Evolutionary conservation across 1,284 basidiomycete genomes (phyloP), one percentile per base, ranked within the genome.

Genomic region (Fomes fomentarius): DNA sequence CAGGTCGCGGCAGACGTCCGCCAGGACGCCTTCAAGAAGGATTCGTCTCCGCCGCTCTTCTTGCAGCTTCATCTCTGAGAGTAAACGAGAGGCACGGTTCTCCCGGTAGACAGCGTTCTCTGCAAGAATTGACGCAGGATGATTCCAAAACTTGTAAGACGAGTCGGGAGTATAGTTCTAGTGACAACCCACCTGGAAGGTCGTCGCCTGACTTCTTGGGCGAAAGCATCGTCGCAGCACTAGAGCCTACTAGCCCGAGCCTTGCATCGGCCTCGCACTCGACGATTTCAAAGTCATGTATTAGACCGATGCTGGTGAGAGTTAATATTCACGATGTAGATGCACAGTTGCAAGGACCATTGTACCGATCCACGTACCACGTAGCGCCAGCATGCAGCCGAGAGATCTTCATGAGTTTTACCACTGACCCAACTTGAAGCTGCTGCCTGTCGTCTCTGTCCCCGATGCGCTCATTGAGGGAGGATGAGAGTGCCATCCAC

Each of bases 351-450:
- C n/a, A n/a, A n/a, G n/a, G n/a, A n/a, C n/a, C n/a, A n/a, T n/a
- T n/a, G n/a, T n/a, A n/a, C n/a, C n/a, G n/a, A n/a, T n/a, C n/a
- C n/a, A 25, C 19, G 19, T 53, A 43, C 46, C 40, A 38, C 7
- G 26, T 8, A 6, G 15, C 19, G 28, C 7, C 17, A 34, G 22
- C n/a, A 2, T 15, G 25, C 2, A 47, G 40, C 14, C 45, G 33
- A 7, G 17, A 30, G 24, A 48, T 48, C 17, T 21, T 37, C 43
- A 24, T 47, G 6, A 53, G 46, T 26, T 22, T 42, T 12, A 26
- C 52, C 3, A 25, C 31, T 11, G 52, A 42, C 7, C 52, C 52
- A 3, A 53, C 33, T 30, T 48, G 52, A 9, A 48, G 40, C 19
- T 42, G 31, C 19, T n/a, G 11, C 3, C 14, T 15, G 6, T 37